Percentiles rank a stretch among this genome's conserved stretches.
Evolutionary conservation across 1,139 yeast genomes (phyloP).

Genomic region (Yamadazyma blattariae): DNA sequence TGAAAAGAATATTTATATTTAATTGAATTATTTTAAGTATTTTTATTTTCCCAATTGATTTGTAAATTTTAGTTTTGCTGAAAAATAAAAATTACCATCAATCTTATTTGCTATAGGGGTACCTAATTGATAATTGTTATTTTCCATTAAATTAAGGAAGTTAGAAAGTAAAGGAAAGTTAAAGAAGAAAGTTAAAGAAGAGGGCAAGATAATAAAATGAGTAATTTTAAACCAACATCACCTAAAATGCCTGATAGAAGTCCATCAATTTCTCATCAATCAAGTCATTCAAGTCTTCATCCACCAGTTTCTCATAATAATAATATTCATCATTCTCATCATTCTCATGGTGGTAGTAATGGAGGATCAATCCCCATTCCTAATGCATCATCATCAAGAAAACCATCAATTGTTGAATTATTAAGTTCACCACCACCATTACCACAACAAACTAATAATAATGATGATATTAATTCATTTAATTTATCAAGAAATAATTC

Average conservation of each 20-base stretch:
- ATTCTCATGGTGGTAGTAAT: constrained; percentile 2
- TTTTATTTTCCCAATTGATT: too few species aligned
- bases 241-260: constrained; percentile 14
- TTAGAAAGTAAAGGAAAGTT: too few species aligned
- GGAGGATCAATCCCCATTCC: too few species aligned
- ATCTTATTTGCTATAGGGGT: too few species aligned
- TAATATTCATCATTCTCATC: constrained; percentile 1
- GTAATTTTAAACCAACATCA: constrained; percentile 13
- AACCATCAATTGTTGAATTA: constrained; percentile 78
- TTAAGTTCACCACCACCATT: constrained; percentile 82
- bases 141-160: too few species aligned
- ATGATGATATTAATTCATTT: constrained; percentile 35
- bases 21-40: too few species aligned
- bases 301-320: constrained; percentile 4
- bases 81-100: too few species aligned
- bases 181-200: neutral
- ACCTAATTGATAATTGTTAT: too few species aligned
- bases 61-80: too few species aligned
- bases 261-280: constrained; percentile 9
- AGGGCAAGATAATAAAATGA: constrained; percentile 1
- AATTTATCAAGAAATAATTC: constrained; percentile 46
- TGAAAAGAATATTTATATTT: too few species aligned
- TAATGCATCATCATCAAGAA: constrained; percentile 41
- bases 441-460: constrained; percentile 23
- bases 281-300: constrained; percentile 3